A percentile compares a stretch with the other conserved stretches of the same genome.
Conservation (phyloP, 2,329 filamentous ascomycete species). For the Didymella sp. region DNA sequence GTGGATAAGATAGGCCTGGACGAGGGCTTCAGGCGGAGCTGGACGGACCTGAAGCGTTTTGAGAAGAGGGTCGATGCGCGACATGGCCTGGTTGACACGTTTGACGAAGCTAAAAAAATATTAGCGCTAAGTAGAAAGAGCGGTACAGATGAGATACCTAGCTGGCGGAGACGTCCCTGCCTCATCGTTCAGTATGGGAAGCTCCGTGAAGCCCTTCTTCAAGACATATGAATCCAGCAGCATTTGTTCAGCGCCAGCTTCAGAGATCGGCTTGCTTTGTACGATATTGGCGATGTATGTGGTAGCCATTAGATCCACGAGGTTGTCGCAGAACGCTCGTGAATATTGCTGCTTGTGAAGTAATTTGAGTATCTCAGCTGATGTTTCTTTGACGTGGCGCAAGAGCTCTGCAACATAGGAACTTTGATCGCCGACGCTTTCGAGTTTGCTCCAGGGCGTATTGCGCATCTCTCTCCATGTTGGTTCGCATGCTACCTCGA, state of each 20-base stretch:
- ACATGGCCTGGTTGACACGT: constrained; percentile 82
- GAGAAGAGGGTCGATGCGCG: constrained; percentile 86
- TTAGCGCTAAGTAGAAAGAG: constrained; percentile 10
- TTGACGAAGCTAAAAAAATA: constrained; percentile 74
- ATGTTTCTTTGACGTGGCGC: constrained; percentile 72
- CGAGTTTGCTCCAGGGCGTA: constrained; percentile 92
- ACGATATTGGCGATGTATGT: constrained; percentile 85
- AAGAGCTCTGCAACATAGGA: constrained; percentile 87
- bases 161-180: constrained; percentile 64
- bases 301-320: constrained; percentile 85
- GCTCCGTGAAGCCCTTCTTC: constrained; percentile 76
- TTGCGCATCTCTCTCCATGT: constrained; percentile 98
- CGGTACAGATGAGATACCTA: constrained; percentile 43
- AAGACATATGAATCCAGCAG: constrained; percentile 92
- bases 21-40: constrained; percentile 88
- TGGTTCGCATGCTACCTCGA: constrained; percentile 82
- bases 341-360: constrained; percentile 93
- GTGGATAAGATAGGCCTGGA: constrained; percentile 97
- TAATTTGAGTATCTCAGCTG: constrained; percentile 75
- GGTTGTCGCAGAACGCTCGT: constrained; percentile 90
- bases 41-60: constrained; percentile 96
- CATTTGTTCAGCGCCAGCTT: constrained; percentile 97
- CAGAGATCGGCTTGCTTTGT: constrained; percentile 87
- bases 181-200: constrained; percentile 68
- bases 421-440: constrained; percentile 91